Conservation (phyloP, 805 yeast species). For the Candida manassasensis region DNA sequence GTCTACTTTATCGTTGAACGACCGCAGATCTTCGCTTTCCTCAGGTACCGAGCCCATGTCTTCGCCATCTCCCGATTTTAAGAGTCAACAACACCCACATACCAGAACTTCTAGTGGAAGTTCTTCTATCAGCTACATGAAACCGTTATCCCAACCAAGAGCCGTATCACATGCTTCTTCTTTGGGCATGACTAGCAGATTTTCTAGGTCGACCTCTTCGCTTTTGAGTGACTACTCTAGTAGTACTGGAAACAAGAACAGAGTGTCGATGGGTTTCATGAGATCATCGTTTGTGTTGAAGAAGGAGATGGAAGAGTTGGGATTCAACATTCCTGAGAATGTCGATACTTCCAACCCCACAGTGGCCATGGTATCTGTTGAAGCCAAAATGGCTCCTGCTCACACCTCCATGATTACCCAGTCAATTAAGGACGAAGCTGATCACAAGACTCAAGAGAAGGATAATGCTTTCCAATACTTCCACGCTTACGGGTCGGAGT, state of each 20-base stretch:
- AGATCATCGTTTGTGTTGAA: constrained; percentile 38
- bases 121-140: constrained; percentile 16
- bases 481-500: constrained; percentile 14
- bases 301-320: constrained; percentile 34
- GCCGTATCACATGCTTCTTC: constrained; percentile 7
- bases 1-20: constrained; percentile 36
- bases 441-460: constrained; percentile 7
- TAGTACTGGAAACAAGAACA: constrained; percentile 5
- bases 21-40: constrained; percentile 31
- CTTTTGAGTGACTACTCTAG: constrained; percentile 6
- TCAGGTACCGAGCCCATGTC: constrained; percentile 25
- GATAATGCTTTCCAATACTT: constrained; percentile 16
- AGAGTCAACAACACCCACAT: constrained; percentile 12
- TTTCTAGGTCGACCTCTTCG: constrained; percentile 11
- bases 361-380: constrained; percentile 4
- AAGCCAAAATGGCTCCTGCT: neutral
- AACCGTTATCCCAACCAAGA: constrained; percentile 12
- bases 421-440: neutral
- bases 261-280: constrained; percentile 42
- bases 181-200: constrained; percentile 4
- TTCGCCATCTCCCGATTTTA: constrained; percentile 12
- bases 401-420: neutral
- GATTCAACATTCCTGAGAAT: constrained; percentile 29
- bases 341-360: constrained; percentile 17
- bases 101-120: constrained; percentile 12